Conservation (phyloP, 768 basidiomycete species). For the Roridomyces roridus region DNA sequence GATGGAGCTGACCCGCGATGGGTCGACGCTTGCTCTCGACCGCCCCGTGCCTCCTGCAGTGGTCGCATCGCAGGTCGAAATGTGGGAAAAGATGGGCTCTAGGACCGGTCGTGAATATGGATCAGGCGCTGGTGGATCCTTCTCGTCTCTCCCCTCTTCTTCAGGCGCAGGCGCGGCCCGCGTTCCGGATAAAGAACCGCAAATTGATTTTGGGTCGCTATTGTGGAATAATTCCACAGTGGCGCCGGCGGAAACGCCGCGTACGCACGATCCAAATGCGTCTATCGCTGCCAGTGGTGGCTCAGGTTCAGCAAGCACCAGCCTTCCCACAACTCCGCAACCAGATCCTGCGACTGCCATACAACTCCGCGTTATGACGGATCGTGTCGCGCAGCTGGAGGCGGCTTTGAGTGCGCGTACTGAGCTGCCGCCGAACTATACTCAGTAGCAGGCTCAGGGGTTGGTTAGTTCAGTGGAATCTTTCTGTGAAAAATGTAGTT, state of each 20-base stretch:
- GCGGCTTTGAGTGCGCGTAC: no score
- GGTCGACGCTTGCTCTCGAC: neutral
- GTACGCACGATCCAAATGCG: neutral
- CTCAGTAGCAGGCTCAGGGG: no score
- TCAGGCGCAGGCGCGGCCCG: neutral
- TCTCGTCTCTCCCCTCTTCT: neutral
- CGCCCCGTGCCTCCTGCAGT: neutral
- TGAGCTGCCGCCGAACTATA: no score
- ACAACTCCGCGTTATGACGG: no score
- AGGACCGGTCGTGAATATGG: no score
- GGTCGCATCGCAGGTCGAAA: neutral
- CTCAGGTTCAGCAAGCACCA: no score
- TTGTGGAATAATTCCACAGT: neutral
- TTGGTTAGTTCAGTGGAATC: no score
- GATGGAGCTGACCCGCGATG: neutral
- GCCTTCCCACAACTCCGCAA: no score
- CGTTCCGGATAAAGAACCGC: neutral
- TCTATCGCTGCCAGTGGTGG: no score
- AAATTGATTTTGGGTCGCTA: neutral
- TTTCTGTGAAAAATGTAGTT: no score
- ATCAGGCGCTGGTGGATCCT: neutral
- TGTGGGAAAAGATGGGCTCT: conserved; percentile 1
- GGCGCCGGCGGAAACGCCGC: neutral
- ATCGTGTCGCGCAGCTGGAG: no score
- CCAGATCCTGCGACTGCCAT: no score